Evolutionary conservation across 495 filamentous ascomycete species (phyloP).

Genomic region (Lasiosphaeriaceae sp.): DNA sequence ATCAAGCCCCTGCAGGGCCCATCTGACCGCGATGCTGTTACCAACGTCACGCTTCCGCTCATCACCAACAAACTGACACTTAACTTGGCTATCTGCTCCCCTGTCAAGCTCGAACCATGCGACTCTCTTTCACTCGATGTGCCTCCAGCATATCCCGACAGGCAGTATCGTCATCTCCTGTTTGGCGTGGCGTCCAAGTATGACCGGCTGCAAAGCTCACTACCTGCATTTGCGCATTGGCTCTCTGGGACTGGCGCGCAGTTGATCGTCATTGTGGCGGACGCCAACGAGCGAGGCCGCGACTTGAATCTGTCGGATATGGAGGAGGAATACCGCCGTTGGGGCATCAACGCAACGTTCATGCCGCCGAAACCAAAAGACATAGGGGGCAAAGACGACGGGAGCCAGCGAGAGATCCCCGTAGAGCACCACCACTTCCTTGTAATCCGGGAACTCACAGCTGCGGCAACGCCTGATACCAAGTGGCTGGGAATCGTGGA

Average conservation of each 20-base stretch:
- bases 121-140: conserved; percentile 30
- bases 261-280: conserved; percentile 53
- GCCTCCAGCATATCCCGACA: conserved; percentile 25
- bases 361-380: conserved; percentile 42
- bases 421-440: conserved; percentile 63
- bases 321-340: conserved; percentile 24
- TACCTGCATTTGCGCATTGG: conserved; percentile 59
- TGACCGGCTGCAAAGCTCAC: conserved; percentile 51
- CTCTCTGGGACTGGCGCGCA: conserved; percentile 51
- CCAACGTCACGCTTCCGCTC: conserved; percentile 31
- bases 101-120: conserved; percentile 18
- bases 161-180: conserved; percentile 31
- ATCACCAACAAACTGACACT: conserved; percentile 24
- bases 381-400: conserved; percentile 10
- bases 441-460: conserved; percentile 53
- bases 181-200: conserved; percentile 60
- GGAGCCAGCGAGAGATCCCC: neutral
- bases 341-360: conserved; percentile 53
- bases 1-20: conserved; percentile 26
- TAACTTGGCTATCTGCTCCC: conserved; percentile 27
- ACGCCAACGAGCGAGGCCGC: conserved; percentile 33
- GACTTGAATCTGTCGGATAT: conserved; percentile 22
- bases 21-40: conserved; percentile 25
- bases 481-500: conserved; percentile 64
- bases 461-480: conserved; percentile 50